Conservation (phyloP, 768 basidiomycete genomes). For the Mycena vitilis region DNA sequence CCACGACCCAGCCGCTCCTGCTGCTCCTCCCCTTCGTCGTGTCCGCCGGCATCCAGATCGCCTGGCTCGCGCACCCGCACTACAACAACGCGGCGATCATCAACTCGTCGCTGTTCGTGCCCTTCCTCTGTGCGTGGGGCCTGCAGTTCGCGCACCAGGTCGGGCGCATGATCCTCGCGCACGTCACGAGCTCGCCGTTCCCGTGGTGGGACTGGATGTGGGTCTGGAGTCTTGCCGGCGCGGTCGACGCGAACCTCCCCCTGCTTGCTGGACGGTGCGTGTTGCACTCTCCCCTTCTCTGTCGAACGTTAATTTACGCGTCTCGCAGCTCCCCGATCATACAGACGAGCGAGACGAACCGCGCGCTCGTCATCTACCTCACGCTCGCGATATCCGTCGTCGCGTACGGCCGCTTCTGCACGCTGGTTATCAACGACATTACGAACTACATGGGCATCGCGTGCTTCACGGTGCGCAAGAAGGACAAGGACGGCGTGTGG, state of each 20-base stretch:
- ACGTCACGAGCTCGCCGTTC: conserved; percentile 86
- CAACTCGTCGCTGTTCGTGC: conserved; percentile 81
- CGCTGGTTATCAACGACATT: conserved; percentile 87
- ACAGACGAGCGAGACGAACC: conserved; percentile 71
- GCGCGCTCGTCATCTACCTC: conserved; percentile 77
- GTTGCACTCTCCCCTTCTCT: conserved; percentile 20
- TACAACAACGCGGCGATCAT: conserved; percentile 74
- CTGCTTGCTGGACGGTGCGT: conserved; percentile 74
- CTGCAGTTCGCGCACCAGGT: conserved; percentile 91
- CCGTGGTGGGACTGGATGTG: conserved; percentile 91
- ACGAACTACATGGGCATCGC: conserved; percentile 94
- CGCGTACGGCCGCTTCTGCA: conserved; percentile 82
- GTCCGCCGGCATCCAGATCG: conserved; percentile 76
- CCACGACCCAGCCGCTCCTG: conserved; percentile 67
- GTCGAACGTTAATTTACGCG: too few species aligned
- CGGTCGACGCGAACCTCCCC: conserved; percentile 85
- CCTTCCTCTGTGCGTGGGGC: conserved; percentile 95
- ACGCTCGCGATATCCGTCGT: conserved; percentile 76
- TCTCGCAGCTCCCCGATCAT: conserved; percentile 72
- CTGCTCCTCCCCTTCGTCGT: conserved; percentile 85
- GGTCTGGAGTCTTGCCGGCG: conserved; percentile 82
- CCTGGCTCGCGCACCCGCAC: conserved; percentile 84
- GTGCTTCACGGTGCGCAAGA: conserved; percentile 92
- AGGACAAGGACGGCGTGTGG: conserved; percentile 79
- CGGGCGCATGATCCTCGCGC: conserved; percentile 92